phyloP scores from a whole-genome alignment of 1,284 basidiomycete species.

The Singerocomus rubriflavus region DNA sequence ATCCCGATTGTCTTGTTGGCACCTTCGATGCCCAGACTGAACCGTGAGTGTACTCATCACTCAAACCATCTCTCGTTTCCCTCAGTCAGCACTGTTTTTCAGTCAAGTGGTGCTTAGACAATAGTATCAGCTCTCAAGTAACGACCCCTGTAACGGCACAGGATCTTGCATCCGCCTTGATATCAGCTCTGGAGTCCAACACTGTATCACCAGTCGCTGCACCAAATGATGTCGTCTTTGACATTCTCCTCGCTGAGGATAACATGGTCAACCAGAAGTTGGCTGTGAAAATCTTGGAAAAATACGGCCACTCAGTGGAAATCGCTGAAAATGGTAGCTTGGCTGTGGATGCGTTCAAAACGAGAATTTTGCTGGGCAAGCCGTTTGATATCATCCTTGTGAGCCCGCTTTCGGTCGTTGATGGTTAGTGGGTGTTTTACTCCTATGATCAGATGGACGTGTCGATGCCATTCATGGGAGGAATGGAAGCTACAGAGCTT shows the following conservation, averaged over 20 bases:
- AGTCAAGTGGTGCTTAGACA: constrained; percentile 92
- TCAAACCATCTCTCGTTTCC: neutral
- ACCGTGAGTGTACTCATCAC: constrained; percentile 49
- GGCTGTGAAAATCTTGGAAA: constrained; percentile 96
- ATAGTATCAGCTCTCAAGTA: constrained; percentile 87
- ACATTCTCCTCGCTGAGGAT: constrained; percentile 97
- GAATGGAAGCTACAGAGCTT: constrained; percentile 85
- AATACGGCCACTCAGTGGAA: constrained; percentile 94
- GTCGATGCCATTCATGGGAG: constrained; percentile 97
- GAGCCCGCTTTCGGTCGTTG: constrained; percentile 28
- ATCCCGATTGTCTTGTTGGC: constrained; percentile 96
- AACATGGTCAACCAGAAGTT: constrained; percentile 98
- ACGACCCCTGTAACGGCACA: constrained; percentile 89
- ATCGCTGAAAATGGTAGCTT: constrained; percentile 97
- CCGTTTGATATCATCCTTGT: constrained; percentile 88
- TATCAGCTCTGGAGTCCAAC: constrained; percentile 93
- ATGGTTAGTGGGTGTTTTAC: neutral
- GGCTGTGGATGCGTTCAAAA: constrained; percentile 87
- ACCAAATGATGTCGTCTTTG: constrained; percentile 83
- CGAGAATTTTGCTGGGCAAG: constrained; percentile 63
- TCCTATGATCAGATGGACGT: constrained; percentile 81
- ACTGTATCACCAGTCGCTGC: constrained; percentile 78
- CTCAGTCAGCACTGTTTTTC: constrained; percentile 12
- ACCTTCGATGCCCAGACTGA: constrained; percentile 70
- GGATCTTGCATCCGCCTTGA: constrained; percentile 89